phyloP scores from a whole-genome alignment of 352 stramenopile genomes.

The Phytophthora litchii region DNA sequence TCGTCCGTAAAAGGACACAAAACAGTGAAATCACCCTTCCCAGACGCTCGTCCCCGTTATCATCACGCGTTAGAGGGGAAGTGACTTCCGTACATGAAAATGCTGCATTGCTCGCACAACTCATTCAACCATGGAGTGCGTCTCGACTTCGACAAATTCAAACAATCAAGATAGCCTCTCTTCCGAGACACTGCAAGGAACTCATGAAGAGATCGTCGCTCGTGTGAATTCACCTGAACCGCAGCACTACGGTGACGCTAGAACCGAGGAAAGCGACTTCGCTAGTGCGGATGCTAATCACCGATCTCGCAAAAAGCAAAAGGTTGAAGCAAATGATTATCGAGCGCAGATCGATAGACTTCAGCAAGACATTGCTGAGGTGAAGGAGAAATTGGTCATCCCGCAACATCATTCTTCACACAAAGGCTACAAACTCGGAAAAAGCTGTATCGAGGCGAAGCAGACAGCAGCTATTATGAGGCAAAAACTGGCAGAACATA shows the following conservation, averaged over 20 bases:
- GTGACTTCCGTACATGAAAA: constrained; percentile 1
- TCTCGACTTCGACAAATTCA: constrained; percentile 11
- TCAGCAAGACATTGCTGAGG: constrained; percentile 39
- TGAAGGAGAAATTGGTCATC: constrained; percentile 30
- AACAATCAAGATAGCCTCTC: constrained; percentile 25
- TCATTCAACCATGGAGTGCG: constrained; percentile 23
- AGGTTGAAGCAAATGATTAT: constrained; percentile 45
- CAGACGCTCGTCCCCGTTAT: constrained; percentile 11
- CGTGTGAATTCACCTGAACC: not conserved
- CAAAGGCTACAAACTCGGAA: constrained; percentile 11
- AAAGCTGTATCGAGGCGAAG: constrained; percentile 45
- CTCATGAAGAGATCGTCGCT: constrained; percentile 11
- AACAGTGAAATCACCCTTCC: too few relatives aligned
- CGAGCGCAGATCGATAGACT: constrained; percentile 38
- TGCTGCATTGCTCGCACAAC: not conserved
- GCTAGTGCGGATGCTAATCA: constrained; percentile 12
- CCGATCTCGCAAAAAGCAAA: constrained; percentile 55
- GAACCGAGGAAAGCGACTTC: constrained; percentile 15
- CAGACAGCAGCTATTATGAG: constrained; percentile 40
- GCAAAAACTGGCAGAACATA: constrained; percentile 57
- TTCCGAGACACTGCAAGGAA: constrained; percentile 15
- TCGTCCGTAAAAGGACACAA: not conserved
- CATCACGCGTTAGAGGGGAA: not conserved
- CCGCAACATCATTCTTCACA: constrained; percentile 4
- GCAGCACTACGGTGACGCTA: not conserved